Percentiles rank a stretch among this genome's conserved stretches.
Conservation (phyloP, 306 rosid species). For the Quercus suber region DNA sequence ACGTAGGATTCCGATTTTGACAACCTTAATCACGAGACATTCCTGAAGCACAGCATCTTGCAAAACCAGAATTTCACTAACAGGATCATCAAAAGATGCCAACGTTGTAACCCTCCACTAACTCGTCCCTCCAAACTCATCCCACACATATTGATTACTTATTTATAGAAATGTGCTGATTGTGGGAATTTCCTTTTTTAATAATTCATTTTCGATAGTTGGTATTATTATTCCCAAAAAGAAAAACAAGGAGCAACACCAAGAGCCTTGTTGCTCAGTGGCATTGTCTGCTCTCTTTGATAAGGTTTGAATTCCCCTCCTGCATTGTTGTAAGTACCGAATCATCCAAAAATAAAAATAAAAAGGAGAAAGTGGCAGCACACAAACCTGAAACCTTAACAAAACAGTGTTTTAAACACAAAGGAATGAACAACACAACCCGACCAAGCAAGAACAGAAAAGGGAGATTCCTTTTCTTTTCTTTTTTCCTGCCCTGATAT, state of each 20-base stretch:
- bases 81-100: too few species aligned
- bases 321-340: too few species aligned
- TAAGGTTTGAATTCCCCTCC: too few species aligned
- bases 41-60: too few species aligned
- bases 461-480: not conserved
- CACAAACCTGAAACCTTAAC: not conserved
- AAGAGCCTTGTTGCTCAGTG: too few species aligned
- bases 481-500: not conserved
- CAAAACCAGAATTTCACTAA: too few species aligned
- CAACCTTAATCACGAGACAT: too few species aligned
- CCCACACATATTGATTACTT: not conserved
- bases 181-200: not conserved
- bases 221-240: not conserved
- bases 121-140: too few species aligned
- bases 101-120: too few species aligned
- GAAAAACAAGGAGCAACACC: not conserved
- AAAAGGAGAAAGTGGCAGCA: not conserved
- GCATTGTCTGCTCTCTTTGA: too few species aligned
- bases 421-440: not conserved
- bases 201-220: not conserved
- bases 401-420: not conserved
- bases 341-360: too few species aligned
- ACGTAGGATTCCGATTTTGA: too few species aligned
- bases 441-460: not conserved
- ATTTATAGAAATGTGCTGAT: not conserved